Percentiles rank a stretch among this genome's conserved stretches.
These are phyloP conservation scores for Pharus latifolius DNA, from an alignment of 176 grass and related monocot genomes.

Conservation along the genomic window DNA sequence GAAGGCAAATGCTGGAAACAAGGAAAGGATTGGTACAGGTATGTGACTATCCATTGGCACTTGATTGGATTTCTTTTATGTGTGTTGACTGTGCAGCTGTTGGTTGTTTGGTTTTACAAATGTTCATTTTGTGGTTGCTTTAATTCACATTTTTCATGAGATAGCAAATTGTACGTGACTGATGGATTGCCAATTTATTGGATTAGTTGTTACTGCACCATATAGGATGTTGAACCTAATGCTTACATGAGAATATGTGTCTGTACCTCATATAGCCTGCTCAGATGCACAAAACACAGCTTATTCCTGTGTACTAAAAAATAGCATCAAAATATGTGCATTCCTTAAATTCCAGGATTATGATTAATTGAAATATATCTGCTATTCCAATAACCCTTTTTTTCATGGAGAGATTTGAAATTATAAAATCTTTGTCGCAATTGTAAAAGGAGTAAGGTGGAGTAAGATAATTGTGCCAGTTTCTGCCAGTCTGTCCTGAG, in stretches of 20 bases:
- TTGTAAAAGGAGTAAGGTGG: neutral
- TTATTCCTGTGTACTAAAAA: constrained; percentile 9
- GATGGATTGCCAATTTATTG: neutral
- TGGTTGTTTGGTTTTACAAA: neutral
- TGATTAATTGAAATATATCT: neutral
- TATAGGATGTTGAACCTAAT: neutral
- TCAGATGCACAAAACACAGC: neutral
- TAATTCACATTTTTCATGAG: neutral
- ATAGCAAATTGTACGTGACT: neutral
- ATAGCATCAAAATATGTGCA: neutral
- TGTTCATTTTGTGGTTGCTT: neutral
- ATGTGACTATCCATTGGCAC: constrained; percentile 25
- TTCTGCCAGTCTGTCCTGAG: neutral
- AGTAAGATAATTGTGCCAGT: neutral
- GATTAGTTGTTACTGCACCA: neutral
- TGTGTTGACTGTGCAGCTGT: neutral
- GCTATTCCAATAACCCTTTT: neutral
- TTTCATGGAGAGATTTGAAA: no score
- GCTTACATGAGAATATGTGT: neutral
- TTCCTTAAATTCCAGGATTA: neutral
- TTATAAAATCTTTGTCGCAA: no score
- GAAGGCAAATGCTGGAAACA: constrained; percentile 89
- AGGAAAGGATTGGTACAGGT: constrained; percentile 99
- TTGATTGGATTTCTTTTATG: constrained; percentile 3
- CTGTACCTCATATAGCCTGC: no score